These are phyloP conservation scores for Aureobasidium mangrovei DNA, from an alignment of 2,329 filamentous ascomycete genomes.

Conservation along the genomic window DNA sequence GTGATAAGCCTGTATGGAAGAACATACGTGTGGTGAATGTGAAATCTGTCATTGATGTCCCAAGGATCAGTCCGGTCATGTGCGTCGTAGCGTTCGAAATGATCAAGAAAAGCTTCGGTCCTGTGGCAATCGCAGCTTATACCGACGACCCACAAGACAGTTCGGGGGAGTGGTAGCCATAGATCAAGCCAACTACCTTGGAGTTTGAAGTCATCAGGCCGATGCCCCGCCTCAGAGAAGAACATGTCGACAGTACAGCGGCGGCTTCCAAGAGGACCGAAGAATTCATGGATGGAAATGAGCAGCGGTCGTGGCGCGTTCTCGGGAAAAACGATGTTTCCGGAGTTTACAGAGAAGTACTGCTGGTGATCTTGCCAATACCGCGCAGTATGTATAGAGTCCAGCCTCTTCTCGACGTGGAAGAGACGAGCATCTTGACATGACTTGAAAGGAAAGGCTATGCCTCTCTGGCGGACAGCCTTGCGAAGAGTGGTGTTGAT, in stretches of 20 bases:
- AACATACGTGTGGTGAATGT: neutral
- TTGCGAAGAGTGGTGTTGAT: neutral
- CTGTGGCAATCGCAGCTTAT: slow-evolving; percentile 5
- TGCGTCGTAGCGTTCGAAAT: neutral
- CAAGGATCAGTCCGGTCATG: neutral
- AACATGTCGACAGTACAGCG: neutral
- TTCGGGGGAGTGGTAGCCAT: neutral
- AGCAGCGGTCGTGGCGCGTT: neutral
- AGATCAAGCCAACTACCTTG: slow-evolving; percentile 1
- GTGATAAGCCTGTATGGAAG: neutral
- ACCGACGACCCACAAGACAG: neutral
- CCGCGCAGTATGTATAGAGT: neutral
- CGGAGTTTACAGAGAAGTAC: neutral
- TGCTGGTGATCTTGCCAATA: neutral
- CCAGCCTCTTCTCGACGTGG: slow-evolving; percentile 2
- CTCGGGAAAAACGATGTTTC: neutral
- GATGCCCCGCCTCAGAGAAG: neutral
- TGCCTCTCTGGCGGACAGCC: neutral
- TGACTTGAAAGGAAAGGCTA: neutral
- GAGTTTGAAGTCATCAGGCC: neutral
- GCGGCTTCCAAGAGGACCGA: neutral
- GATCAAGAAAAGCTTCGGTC: neutral
- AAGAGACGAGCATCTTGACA: neutral
- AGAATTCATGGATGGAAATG: neutral
- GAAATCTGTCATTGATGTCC: too few species aligned